A percentile compares a stretch with the other conserved stretches of the same genome.
Conservation (phyloP, 169 alveolate genomes). For the Plasmodium relictum region DNA sequence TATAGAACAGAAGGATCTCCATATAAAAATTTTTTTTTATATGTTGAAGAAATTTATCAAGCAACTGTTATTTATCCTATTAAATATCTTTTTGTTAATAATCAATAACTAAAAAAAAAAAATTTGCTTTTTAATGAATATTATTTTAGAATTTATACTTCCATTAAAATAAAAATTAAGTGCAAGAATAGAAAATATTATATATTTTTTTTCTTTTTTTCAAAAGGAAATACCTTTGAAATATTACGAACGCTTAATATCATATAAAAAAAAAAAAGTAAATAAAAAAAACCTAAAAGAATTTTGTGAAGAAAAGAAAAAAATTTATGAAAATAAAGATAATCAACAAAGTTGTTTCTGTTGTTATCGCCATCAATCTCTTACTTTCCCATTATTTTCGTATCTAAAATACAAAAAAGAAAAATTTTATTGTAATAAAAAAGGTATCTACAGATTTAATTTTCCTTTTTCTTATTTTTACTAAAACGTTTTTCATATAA, state of each 20-base stretch:
- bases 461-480: not conserved
- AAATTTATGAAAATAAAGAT: conserved; percentile 14
- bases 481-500: not conserved
- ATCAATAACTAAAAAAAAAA: conserved; percentile 4
- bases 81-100: conserved; percentile 57
- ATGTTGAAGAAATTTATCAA: conserved; percentile 59
- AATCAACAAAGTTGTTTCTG: conserved; percentile 37
- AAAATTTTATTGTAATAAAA: conserved; percentile 20
- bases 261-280: conserved; percentile 29
- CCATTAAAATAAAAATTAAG: not conserved
- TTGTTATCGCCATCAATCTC: conserved; percentile 20
- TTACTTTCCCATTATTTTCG: conserved; percentile 45
- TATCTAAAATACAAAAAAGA: conserved; percentile 20
- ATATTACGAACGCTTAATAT: conserved; percentile 22
- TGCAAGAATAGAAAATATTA: not conserved
- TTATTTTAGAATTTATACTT: no score
- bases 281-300: conserved; percentile 28
- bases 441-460: conserved; percentile 4
- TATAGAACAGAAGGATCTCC: conserved; percentile 49
- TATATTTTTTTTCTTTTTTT: not conserved
- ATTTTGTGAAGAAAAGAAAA: conserved; percentile 39
- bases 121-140: not conserved
- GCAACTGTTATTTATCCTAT: conserved; percentile 56
- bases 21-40: conserved; percentile 42
- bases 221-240: conserved; percentile 41